Evolutionary conservation across 805 yeast genomes (phyloP).

Genomic region (Saccharomycopsis sp.): DNA sequence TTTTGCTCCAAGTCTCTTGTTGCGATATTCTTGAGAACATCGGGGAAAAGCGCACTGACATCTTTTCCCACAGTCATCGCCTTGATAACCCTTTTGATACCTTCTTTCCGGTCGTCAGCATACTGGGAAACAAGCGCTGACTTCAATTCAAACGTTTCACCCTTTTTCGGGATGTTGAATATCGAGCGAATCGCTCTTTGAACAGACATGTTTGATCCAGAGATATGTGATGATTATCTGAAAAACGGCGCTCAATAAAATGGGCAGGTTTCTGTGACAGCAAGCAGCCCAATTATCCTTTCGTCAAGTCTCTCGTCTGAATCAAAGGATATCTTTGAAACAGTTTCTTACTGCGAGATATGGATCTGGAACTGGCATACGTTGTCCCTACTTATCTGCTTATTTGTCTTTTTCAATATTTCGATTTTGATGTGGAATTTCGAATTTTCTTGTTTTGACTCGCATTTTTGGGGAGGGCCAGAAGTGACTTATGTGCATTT

Average conservation of each 20-base stretch:
- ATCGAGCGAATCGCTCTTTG: constrained; percentile 49
- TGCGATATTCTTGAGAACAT: constrained; percentile 91
- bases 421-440: neutral
- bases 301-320: too few relatives aligned
- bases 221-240: too few relatives aligned
- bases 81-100: constrained; percentile 92
- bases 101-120: constrained; percentile 91
- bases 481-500: too few relatives aligned
- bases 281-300: too few relatives aligned
- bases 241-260: too few relatives aligned
- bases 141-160: constrained; percentile 86
- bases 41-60: constrained; percentile 91
- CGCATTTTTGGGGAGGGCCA: too few relatives aligned
- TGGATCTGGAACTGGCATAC: too few relatives aligned
- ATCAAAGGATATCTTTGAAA: too few relatives aligned
- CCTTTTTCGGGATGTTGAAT: constrained; percentile 49
- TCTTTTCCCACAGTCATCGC: constrained; percentile 99
- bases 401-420: neutral
- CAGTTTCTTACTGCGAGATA: too few relatives aligned
- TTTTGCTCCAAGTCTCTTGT: constrained; percentile 95
- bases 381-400: neutral
- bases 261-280: too few relatives aligned
- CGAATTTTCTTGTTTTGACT: too few relatives aligned
- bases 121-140: constrained; percentile 90
- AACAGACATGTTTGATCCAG: constrained; percentile 29